Evolutionary conservation across 2,329 filamentous ascomycete genomes (phyloP), one percentile per base, ranked within the genome.

Genomic region (Colletotrichum liaoningense): DNA sequence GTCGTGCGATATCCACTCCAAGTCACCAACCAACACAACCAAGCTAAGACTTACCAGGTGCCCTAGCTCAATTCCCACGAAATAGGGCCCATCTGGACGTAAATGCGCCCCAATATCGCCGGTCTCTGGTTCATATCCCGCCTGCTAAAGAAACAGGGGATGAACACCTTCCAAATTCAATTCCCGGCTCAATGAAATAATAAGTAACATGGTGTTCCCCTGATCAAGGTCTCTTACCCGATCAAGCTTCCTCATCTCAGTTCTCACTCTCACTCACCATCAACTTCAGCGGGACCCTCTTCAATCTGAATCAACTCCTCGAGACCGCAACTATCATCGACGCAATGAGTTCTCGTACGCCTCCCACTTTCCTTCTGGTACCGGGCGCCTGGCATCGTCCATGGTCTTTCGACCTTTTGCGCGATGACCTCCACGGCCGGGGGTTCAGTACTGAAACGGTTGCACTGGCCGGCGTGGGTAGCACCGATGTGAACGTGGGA

Each of bases 301-400:
- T 49, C 42, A 42, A 19, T 1, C 38, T 42, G 2, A 7, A 42
- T 42, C 38, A 49, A 49, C 42, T 49, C 3, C 42, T 9, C 3
- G 19, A n/a, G 8, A 22, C 19, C 19, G 16, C 42, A 49, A n/a
- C 8, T 8, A 22, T n/a, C 9, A 5, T n/a, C 42, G 8, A 1
- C 42, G 4, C 42, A 49, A 49, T 49, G 42, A 49, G 42, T 49
- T 22, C 42, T 49, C 42, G 42, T 49, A 22, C 42, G 8, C 19
- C 42, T 49, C 42, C 42, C n/a, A 49, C 42, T 49, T 49, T 49
- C 19, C 42, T 49, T 49, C 19, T 49, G 19, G 42, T 49, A n/a
- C 81, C 82, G 0, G 84, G 84, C 14, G 83, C 83, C 19, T 85
- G 83, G 82, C 77, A 84, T 59, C 73, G 72, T 1, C 78, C 83